Base-by-base conservation (phyloP, 1,139 yeast genomes). In the Arxiozyma slooffiae region DNA sequence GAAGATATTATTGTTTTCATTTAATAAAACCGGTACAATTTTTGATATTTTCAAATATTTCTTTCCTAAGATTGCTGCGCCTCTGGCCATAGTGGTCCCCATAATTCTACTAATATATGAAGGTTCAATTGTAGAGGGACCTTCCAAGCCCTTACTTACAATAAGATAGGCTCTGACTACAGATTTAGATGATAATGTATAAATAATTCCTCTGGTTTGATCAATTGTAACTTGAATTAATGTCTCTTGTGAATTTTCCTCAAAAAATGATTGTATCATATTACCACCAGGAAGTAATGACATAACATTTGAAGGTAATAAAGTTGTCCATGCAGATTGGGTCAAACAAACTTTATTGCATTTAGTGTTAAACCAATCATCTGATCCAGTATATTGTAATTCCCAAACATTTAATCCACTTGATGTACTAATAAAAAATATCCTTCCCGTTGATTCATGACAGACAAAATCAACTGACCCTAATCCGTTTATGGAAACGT, bases 381-480 rank as follows among this genome's bases (percentile, higher is more conserved):
- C 92, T 38, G 85, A 80, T 56, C 82, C 85, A n/a, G 90, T 79
- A 64, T 94, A 94, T 53, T 80, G 82, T 52, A 92, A 73, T 63
- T 88, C 89, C 96, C 97, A 92, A 47, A 94, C 75, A 59, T 90
- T 82, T 44, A 78, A 71, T 2, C 92, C 95, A 58, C 86, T 89
- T 20, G 83, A 75, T 55, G 78, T 74, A 14, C 96, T 95, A 20
- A 85, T 76, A 65, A 94, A 87, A 64, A 85, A 88, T 7, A 94
- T 79, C 51, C 94, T 90, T 47, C 89, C 85, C 0, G 92, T 81
- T 43, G 71, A 69, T 26, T 79, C 79, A 60, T 81, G 79, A 1
- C 78, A 74, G 0, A 76, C 73, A 49, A 90, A 78, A 50, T 79
- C 77, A 59, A 80, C 79, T 7, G 85, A 88, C 45, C 81, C 79